phyloP scores from a whole-genome alignment of 1,284 basidiomycete species.

The Cutaneotrichosporon cavernicola region DNA sequence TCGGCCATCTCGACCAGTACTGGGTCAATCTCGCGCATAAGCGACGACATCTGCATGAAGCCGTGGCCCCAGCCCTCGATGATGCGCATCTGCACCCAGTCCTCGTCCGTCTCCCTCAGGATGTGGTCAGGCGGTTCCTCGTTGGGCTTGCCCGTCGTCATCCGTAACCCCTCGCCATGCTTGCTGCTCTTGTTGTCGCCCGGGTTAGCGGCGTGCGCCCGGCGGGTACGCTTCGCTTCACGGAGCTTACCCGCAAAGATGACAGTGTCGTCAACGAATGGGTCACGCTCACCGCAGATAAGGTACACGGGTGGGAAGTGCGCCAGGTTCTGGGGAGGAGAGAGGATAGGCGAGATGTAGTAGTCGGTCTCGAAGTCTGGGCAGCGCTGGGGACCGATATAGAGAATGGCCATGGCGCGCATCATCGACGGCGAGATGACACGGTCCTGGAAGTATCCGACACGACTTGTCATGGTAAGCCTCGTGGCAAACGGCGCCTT shows the following conservation, averaged over 20 bases:
- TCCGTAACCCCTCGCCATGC: slow-evolving; percentile 55
- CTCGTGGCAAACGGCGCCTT: slow-evolving; percentile 69
- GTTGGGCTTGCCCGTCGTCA: slow-evolving; percentile 43
- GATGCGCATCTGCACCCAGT: slow-evolving; percentile 91
- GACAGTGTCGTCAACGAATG: slow-evolving; percentile 90
- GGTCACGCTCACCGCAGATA: slow-evolving; percentile 93
- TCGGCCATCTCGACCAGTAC: slow-evolving; percentile 87
- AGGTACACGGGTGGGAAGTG: slow-evolving; percentile 90
- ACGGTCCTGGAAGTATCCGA: slow-evolving; percentile 89
- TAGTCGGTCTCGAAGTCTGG: slow-evolving; percentile 95
- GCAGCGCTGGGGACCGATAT: slow-evolving; percentile 86
- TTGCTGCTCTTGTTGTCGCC: slow-evolving; percentile 19
- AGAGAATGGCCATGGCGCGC: slow-evolving; percentile 97
- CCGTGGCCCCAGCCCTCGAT: slow-evolving; percentile 91
- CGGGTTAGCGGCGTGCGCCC: slow-evolving; percentile 57
- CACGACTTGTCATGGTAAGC: slow-evolving; percentile 92
- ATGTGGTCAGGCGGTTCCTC: slow-evolving; percentile 52
- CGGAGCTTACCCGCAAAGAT: slow-evolving; percentile 90
- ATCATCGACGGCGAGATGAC: slow-evolving; percentile 92
- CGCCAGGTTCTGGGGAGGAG: slow-evolving; percentile 76
- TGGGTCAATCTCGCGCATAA: slow-evolving; percentile 71
- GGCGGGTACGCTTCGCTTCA: slow-evolving; percentile 82
- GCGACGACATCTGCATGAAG: slow-evolving; percentile 86
- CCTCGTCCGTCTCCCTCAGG: slow-evolving; percentile 73
- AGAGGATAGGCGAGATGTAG: slow-evolving; percentile 87